These are phyloP conservation scores for Alternaria consortialis DNA, from an alignment of 2,329 filamentous ascomycete genomes.

Conservation along the genomic window DNA sequence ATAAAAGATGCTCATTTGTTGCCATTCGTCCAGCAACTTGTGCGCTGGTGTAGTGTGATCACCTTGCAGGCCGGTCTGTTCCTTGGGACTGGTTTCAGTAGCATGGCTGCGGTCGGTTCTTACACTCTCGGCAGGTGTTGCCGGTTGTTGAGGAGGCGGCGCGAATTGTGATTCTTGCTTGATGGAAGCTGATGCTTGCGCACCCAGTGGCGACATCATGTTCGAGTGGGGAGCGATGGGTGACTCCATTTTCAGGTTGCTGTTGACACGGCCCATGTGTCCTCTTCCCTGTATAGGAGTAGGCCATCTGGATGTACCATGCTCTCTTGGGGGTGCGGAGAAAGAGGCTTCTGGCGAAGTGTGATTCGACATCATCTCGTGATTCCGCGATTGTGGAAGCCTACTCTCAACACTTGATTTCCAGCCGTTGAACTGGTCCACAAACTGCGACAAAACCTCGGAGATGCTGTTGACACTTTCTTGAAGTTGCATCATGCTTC, in stretches of 20 bases:
- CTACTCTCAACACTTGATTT: slow-evolving; percentile 45
- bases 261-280: slow-evolving; percentile 40
- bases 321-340: slow-evolving; percentile 35
- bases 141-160: slow-evolving; percentile 37
- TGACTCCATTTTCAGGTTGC: slow-evolving; percentile 47
- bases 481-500: slow-evolving; percentile 61
- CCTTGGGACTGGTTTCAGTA: slow-evolving; percentile 27
- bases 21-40: slow-evolving; percentile 75
- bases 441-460: slow-evolving; percentile 40
- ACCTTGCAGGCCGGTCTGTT: slow-evolving; percentile 68
- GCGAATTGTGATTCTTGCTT: slow-evolving; percentile 40
- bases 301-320: slow-evolving; percentile 36
- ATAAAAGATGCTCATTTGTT: slow-evolving; percentile 61
- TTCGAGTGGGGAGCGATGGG: slow-evolving; percentile 37
- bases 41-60: slow-evolving; percentile 93
- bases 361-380: slow-evolving; percentile 34
- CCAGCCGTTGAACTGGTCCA: slow-evolving; percentile 46
- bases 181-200: slow-evolving; percentile 41
- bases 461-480: slow-evolving; percentile 53
- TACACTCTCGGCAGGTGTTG: slow-evolving; percentile 47
- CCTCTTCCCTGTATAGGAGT: slow-evolving; percentile 41
- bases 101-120: slow-evolving; percentile 36
- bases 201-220: slow-evolving; percentile 39
- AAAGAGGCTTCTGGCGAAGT: slow-evolving; percentile 44
- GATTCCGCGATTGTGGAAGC: slow-evolving; percentile 27